Evolutionary conservation across 2,329 filamentous ascomycete genomes (phyloP).

Genomic region (Aureobasidium melanogenum): DNA sequence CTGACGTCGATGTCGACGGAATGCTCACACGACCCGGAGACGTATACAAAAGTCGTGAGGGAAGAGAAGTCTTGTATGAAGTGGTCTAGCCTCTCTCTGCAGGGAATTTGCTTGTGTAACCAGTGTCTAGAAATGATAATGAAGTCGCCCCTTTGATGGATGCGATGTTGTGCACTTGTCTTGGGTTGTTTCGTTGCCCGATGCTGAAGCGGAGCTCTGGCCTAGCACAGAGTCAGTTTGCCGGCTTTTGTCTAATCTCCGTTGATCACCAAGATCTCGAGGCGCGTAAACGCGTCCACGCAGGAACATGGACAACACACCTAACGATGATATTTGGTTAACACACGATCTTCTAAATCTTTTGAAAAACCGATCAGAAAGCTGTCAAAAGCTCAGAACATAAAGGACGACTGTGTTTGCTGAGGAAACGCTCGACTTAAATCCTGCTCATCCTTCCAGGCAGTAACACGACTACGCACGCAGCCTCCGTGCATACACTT

Average conservation of each 20-base stretch:
- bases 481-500: slow-evolving; percentile 4
- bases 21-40: slow-evolving; percentile 6
- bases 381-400: neutral
- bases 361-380: neutral
- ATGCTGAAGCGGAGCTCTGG: neutral
- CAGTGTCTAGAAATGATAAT: neutral
- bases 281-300: neutral
- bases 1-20: slow-evolving; percentile 9
- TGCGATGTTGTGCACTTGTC: neutral
- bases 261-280: neutral
- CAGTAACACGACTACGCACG: slow-evolving; percentile 11
- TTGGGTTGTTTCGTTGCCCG: slow-evolving; percentile 2
- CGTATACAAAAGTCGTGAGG: neutral
- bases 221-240: slow-evolving; percentile 4
- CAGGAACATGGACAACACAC: neutral
- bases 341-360: neutral
- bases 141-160: slow-evolving; percentile 5
- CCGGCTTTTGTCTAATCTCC: slow-evolving; percentile 1
- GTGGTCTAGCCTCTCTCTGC: neutral
- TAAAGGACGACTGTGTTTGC: neutral
- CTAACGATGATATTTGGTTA: neutral
- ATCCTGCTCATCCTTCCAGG: neutral
- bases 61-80: neutral
- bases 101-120: neutral
- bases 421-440: neutral